Evolutionary conservation across 345 rosid genomes (phyloP), one percentile per base, ranked within the genome.

Genomic region (Salix udensis): DNA sequence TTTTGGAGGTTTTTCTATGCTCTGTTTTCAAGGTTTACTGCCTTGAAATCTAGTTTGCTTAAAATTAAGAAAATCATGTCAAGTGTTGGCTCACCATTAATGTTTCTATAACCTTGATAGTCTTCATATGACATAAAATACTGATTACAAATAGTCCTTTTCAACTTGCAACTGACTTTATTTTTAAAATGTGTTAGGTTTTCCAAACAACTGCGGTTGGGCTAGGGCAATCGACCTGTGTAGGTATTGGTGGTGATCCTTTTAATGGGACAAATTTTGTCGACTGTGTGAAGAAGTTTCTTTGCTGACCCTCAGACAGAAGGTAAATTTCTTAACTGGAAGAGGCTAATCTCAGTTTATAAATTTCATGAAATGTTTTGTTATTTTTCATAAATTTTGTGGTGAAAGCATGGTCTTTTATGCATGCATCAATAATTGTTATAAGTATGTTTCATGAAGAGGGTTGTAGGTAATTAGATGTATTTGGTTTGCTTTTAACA

Each of bases 201-300:
- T 95, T 93, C 81, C 98, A 95, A 93, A 95, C 98, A 78, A 93
- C 94, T 72, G 91, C 87, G 42, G 98, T 95, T 73, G 98, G 98
- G 78, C 89, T 95, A 61, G 98, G 98, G 74, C 98, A 95, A 80
- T 93, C 94, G 23, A 91, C 97, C 3, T 93, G 98, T 82, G 98
- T 93, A 21, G 98, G 98, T 69, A 86, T 95, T 44, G 98, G 98
- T 42, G 98, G 98, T 8, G 98, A 95, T 88, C 98, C 98, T 71
- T 95, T 93, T 80, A 95, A 95, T 71, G 98, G 98, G n/a, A 95
- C 98, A 66, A 95, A 95, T 85, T 95, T 95, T 80, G 94, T 95
- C 39, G 98, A 95, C 80, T 95, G 98, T 87, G 76, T 91, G 55
- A 78, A 91, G 81, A 95, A 85, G 76, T 95, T 95, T 78, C 86